Evolutionary conservation across 768 basidiomycete species (phyloP), one percentile per base, ranked within the genome.

Genomic region (Phlegmacium glaucopus): DNA sequence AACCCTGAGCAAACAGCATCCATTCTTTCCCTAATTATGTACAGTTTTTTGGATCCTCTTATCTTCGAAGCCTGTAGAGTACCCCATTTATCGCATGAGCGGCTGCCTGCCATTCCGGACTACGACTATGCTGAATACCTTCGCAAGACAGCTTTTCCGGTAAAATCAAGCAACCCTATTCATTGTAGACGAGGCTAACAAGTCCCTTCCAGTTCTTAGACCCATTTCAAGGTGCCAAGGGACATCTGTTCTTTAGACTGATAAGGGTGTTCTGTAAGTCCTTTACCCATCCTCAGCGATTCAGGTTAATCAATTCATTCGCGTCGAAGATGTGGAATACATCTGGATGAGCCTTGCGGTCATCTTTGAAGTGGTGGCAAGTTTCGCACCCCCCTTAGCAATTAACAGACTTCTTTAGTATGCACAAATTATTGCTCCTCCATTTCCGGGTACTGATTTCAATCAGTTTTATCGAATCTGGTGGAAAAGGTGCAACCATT

Each of bases 41-140:
- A 75, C 57, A 61, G 67, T n/a, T 87, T 75, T 64, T 58, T 86
- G 54, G 79, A 86, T 53, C 67, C 71, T 2, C 58, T 77, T 17
- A 64, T 85, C 18, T 68, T 68, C 43, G 57, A 64, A 13, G 78
- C 75, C 1, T 71, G 72, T 47, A 60, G 66, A 13, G 58, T 73
- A 17, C 55, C 71, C 6, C 78, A 77, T 59, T 56, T 83, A 1
- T 59, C 75, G 0, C 64, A 69, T 39, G 78, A 83, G 36, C 58
- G 79, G 40, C 64, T 85, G 36, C 83, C 83, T 8, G 78, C 79
- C 2, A 74, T 87, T 64, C 78, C 79, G 3, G 82, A 85, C 49
- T 78, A 79, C 44, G 84, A 87, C 50, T 43, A 51, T 28, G 57
- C 61, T 15, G 55, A 58, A 15, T 18, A 56, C 43, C 44, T 69